These are phyloP conservation scores for Verticillium albo-atrum DNA, from an alignment of 2,329 filamentous ascomycete species.

Conservation along the genomic window DNA sequence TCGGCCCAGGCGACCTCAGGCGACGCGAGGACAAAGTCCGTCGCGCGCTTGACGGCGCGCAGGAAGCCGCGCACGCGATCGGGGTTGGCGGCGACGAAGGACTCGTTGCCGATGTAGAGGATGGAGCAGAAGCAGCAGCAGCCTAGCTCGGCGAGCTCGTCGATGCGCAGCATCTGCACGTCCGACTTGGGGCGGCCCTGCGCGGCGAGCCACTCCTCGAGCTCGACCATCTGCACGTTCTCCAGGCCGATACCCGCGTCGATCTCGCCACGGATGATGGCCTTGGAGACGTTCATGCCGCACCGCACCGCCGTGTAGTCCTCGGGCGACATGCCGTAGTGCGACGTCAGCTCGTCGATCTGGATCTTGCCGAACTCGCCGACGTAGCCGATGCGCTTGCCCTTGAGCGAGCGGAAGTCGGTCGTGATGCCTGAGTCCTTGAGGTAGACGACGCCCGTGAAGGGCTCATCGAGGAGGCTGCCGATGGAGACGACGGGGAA, in stretches of 20 bases:
- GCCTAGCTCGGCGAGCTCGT: slow-evolving; percentile 72
- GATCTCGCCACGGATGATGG: slow-evolving; percentile 68
- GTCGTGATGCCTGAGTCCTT: slow-evolving; percentile 69
- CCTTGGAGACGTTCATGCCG: slow-evolving; percentile 77
- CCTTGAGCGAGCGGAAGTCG: slow-evolving; percentile 71
- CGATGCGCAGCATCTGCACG: slow-evolving; percentile 77
- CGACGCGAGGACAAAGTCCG: slow-evolving; percentile 63
- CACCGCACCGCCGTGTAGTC: slow-evolving; percentile 76
- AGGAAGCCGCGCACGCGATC: slow-evolving; percentile 65
- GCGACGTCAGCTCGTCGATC: slow-evolving; percentile 73
- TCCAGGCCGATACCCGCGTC: slow-evolving; percentile 74
- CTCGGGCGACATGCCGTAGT: slow-evolving; percentile 68
- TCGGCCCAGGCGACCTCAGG: slow-evolving; percentile 62
- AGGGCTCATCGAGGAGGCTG: slow-evolving; percentile 73
- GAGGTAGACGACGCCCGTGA: slow-evolving; percentile 74
- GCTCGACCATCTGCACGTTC: slow-evolving; percentile 80
- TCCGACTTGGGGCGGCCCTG: slow-evolving; percentile 61
- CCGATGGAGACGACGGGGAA: slow-evolving; percentile 71
- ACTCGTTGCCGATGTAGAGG: slow-evolving; percentile 74
- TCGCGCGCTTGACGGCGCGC: slow-evolving; percentile 69
- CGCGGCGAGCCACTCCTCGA: slow-evolving; percentile 67
- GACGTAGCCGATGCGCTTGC: slow-evolving; percentile 74
- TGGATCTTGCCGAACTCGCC: slow-evolving; percentile 82
- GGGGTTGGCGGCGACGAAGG: slow-evolving; percentile 61
- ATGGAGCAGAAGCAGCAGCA: slow-evolving; percentile 85